Conservation (phyloP, 140 eudicot genomes). For the Bidens hawaiensis region DNA sequence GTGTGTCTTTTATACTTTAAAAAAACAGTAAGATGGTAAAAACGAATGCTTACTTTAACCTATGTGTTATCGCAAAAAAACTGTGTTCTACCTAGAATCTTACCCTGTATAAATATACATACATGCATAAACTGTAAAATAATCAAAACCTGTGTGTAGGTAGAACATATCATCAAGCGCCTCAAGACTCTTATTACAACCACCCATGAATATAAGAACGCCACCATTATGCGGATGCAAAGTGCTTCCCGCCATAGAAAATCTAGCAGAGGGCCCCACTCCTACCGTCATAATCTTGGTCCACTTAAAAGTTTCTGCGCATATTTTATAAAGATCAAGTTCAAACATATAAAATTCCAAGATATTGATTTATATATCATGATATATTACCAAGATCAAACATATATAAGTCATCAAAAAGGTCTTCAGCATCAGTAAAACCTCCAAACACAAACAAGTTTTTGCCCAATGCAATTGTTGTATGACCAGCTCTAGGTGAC, state of each 20-base stretch:
- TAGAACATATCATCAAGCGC: constrained; percentile 92
- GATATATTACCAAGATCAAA: constrained; percentile 69
- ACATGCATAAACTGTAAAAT: neutral
- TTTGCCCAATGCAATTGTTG: constrained; percentile 76
- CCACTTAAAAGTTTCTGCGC: constrained; percentile 75
- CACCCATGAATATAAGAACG: constrained; percentile 76
- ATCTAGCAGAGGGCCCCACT: constrained; percentile 97
- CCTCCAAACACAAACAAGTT: constrained; percentile 93
- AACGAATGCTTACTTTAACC: too few relatives aligned
- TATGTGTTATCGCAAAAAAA: too few relatives aligned
- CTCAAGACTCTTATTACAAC: constrained; percentile 90
- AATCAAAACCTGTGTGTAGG: constrained; percentile 66
- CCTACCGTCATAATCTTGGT: constrained; percentile 58
- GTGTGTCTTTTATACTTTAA: too few relatives aligned
- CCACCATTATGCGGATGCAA: constrained; percentile 82
- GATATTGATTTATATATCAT: neutral
- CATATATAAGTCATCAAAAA: constrained; percentile 78
- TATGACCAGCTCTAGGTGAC: constrained; percentile 98
- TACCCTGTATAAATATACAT: neutral
- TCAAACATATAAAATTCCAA: constrained; percentile 1
- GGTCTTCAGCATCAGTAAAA: constrained; percentile 83
- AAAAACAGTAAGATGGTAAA: too few relatives aligned
- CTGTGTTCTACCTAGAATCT: too few relatives aligned
- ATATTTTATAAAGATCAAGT: constrained; percentile 1
- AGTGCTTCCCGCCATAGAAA: constrained; percentile 93